phyloP scores from a whole-genome alignment of 163 green algal genomes.

The Trebouxia gelatinosa region DNA sequence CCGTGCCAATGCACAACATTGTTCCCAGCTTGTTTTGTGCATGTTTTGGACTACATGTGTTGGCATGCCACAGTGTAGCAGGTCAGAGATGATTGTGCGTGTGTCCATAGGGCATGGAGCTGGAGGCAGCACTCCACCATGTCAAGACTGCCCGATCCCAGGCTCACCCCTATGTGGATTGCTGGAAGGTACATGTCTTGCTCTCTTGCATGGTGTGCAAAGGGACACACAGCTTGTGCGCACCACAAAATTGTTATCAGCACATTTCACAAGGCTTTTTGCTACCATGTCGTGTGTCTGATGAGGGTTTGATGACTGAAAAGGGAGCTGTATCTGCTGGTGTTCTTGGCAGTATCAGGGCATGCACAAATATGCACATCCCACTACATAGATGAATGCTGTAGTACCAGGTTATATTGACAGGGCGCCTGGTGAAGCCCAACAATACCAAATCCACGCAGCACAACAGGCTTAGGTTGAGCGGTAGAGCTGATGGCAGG shows the following conservation, averaged over 20 bases:
- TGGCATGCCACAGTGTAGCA: neutral
- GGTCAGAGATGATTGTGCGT: no score
- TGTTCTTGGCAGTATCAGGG: neutral
- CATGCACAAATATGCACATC: neutral
- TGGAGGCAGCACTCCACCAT: conserved; percentile 54
- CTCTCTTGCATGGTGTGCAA: neutral
- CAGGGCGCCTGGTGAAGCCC: no score
- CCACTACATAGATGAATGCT: neutral
- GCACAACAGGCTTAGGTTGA: no score
- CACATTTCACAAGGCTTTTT: neutral
- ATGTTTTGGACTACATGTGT: neutral
- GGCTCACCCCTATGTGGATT: conserved; percentile 77
- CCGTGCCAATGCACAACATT: neutral
- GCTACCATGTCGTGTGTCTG: no score
- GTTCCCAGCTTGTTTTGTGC: neutral
- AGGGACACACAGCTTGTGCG: neutral
- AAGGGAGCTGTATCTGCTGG: neutral
- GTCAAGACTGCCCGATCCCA: conserved; percentile 57
- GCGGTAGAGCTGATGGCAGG: no score
- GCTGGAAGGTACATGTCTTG: conserved; percentile 49
- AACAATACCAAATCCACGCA: no score
- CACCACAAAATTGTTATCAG: neutral
- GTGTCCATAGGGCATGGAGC: conserved; percentile 46
- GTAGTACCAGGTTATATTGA: no score
- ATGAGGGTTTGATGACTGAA: no score